Percentiles rank a stretch among this genome's conserved stretches.
Conservation (phyloP, 805 yeast genomes). For the Scheffersomyces amazonensis region DNA sequence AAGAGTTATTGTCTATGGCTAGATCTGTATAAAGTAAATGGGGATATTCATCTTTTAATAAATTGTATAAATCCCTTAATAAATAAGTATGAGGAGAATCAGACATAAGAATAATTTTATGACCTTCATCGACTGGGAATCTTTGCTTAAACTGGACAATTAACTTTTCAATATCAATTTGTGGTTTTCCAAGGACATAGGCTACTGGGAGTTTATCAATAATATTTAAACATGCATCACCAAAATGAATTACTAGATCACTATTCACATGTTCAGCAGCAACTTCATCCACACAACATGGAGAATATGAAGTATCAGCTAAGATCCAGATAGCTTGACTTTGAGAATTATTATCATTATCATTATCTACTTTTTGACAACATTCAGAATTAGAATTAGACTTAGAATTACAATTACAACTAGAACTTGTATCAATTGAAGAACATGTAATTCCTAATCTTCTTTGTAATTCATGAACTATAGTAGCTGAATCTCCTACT, state of each 20-base stretch:
- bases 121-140: slow-evolving; percentile 34
- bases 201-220: slow-evolving; percentile 70
- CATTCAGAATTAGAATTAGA: background rate
- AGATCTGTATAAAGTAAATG: slow-evolving; percentile 33
- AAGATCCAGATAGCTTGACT: slow-evolving; percentile 53
- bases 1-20: slow-evolving; percentile 19
- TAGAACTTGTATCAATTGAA: background rate
- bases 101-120: slow-evolving; percentile 63
- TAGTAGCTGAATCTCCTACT: slow-evolving; percentile 73
- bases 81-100: slow-evolving; percentile 63
- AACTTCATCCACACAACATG: slow-evolving; percentile 95
- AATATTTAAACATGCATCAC: slow-evolving; percentile 89
- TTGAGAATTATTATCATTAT: background rate
- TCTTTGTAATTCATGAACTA: slow-evolving; percentile 54
- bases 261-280: slow-evolving; percentile 92
- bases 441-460: slow-evolving; percentile 13
- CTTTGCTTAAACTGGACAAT: slow-evolving; percentile 37
- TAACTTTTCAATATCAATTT: slow-evolving; percentile 41
- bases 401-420: background rate
- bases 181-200: slow-evolving; percentile 75
- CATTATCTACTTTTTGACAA: background rate
- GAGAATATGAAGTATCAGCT: slow-evolving; percentile 93
- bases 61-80: slow-evolving; percentile 36
- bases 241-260: slow-evolving; percentile 87
- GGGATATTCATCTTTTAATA: slow-evolving; percentile 27